Evolutionary conservation across 2,329 filamentous ascomycete species (phyloP), one percentile per base, ranked within the genome.

Genomic region (Amauroascus niger): DNA sequence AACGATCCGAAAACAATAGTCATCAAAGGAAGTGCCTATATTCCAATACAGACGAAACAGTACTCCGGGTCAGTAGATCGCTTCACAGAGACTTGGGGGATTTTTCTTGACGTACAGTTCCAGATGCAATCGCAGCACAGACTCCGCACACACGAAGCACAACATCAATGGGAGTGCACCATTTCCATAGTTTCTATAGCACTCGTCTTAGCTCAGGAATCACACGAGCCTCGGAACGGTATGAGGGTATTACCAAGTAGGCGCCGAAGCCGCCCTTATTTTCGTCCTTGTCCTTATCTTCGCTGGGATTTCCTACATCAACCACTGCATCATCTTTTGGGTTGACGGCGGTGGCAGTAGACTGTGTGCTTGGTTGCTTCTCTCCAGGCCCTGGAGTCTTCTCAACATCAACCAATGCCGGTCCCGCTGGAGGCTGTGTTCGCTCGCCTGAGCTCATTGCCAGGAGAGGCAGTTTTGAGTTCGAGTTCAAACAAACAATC

Each of bases 1-100:
- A 76, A 76, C 50, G 70, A 67, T 9, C 76, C 77, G 57, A 79
- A 79, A 3, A 79, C 65, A n/a, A 79, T 55, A 56, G 75, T 70
- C 71, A 78, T 77, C 24, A 78, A 58, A 0, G 76, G 74, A 24
- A 57, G 50, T 22, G 56, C 50, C 56, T 57, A 41, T 2, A 22
- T 20, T 37, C 9, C 8, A 30, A 18, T 4, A 35, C 32, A 26
- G 37, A 40, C 39, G 40, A 22, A 4, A 16, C 14, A 8, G 14
- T 16, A n/a, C n/a, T n/a, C 24, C 11, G 40, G n/a, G 22, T 30
- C 28, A 47, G 51, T n/a, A n/a, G 18, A 18, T 20, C n/a, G 18
- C 13, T 14, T 39, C 20, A 16, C 18, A 32, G 4, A 13, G 11
- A 7, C 2, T 14, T 8, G 22, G 9, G n/a, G n/a, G 9, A 30